These are phyloP conservation scores for Tolypocladium nubicola DNA, from an alignment of 2,329 filamentous ascomycete species.

Conservation along the genomic window DNA sequence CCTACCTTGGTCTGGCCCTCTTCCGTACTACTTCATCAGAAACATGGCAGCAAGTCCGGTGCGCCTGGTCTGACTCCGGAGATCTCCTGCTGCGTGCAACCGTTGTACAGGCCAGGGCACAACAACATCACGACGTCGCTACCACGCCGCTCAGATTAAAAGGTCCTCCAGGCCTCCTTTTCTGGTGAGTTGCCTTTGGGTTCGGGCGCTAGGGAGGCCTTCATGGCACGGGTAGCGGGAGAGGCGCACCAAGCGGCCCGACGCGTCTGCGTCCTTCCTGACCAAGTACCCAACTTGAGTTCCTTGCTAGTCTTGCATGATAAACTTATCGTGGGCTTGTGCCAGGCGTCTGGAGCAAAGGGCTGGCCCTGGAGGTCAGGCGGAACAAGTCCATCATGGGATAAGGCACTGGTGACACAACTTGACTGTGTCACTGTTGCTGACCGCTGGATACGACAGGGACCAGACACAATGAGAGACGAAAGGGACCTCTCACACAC, in stretches of 20 bases:
- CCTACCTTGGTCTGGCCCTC: slow-evolving; percentile 1
- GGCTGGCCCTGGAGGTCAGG: neutral
- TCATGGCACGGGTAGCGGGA: neutral
- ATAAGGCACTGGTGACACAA: neutral
- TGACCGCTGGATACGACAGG: neutral
- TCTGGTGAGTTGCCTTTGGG: neutral
- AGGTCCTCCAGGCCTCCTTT: neutral
- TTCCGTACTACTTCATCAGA: slow-evolving; percentile 17
- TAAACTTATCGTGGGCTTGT: neutral
- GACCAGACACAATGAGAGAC: neutral
- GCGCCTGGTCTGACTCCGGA: slow-evolving; percentile 8
- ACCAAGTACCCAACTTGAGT: neutral
- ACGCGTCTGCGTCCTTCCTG: neutral
- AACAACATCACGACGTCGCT: neutral
- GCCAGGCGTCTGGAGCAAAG: neutral
- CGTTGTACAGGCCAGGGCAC: slow-evolving; percentile 2
- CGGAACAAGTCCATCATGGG: neutral
- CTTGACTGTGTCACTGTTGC: neutral
- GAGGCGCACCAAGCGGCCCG: neutral
- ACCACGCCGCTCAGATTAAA: neutral
- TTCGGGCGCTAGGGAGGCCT: neutral
- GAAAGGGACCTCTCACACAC: neutral
- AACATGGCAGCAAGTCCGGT: slow-evolving; percentile 17
- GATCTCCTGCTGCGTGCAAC: slow-evolving; percentile 12
- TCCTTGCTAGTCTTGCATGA: neutral